Percentiles rank a stretch among this genome's conserved stretches.
Evolutionary conservation across 306 rosid genomes (phyloP).

Genomic region (Castanea mollissima): DNA sequence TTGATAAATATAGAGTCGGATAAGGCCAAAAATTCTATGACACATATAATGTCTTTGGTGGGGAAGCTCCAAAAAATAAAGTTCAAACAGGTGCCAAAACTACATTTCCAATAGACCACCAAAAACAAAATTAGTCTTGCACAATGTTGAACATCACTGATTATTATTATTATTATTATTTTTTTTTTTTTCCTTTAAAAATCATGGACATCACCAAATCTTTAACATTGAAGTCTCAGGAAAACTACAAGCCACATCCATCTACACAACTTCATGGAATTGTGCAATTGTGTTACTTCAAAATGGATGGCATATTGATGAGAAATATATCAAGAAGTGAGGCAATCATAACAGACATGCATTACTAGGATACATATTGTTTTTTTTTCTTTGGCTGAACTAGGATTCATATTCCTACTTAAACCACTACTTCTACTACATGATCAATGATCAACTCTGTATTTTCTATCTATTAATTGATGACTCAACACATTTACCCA

Average conservation of each 20-base stretch:
- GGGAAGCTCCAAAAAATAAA: neutral
- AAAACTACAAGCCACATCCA: neutral
- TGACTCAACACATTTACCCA: neutral
- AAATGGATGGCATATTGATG: neutral
- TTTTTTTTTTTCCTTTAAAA: neutral
- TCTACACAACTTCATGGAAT: neutral
- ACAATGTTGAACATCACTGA: neutral
- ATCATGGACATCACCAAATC: neutral
- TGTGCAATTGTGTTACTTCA: neutral
- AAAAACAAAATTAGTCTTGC: neutral
- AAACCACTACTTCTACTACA: no score
- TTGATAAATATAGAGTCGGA: neutral
- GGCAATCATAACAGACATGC: neutral
- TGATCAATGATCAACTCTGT: neutral
- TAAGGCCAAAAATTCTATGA: neutral
- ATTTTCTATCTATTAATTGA: neutral
- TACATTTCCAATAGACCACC: neutral
- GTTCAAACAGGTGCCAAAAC: neutral
- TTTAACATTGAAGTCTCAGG: neutral
- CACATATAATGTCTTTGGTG: neutral
- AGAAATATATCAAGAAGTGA: neutral
- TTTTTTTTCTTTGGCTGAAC: neutral
- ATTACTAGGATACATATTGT: neutral
- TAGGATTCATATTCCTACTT: neutral
- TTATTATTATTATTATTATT: neutral